Evolutionary conservation across 192 early-diverging fungal genomes (phyloP).

Genomic region (Dimargaris xerosporica): DNA sequence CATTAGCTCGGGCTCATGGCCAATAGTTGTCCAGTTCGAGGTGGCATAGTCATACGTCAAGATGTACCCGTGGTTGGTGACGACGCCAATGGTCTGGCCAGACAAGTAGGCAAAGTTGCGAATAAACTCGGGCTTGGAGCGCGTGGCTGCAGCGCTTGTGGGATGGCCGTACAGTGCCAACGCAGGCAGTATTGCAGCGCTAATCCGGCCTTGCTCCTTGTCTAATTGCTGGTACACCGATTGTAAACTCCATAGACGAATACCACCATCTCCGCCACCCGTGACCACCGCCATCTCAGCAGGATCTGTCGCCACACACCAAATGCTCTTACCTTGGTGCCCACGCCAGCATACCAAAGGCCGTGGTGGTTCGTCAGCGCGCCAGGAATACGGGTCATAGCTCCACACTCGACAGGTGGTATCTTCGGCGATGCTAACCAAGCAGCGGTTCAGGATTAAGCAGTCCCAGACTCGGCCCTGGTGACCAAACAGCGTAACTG

Average conservation of each 20-base stretch:
- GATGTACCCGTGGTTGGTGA: constrained; percentile 30
- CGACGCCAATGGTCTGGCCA: constrained; percentile 16
- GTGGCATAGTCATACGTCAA: constrained; percentile 1
- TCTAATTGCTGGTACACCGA: not conserved
- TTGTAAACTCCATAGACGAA: constrained; percentile 52
- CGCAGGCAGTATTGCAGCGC: constrained; percentile 11
- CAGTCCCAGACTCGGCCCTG: constrained; percentile 68
- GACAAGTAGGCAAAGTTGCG: constrained; percentile 31
- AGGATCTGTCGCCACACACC: constrained; percentile 54
- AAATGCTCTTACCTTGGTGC: constrained; percentile 65
- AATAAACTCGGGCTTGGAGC: constrained; percentile 18
- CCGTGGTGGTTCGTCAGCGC: constrained; percentile 26
- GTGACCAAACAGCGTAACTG: constrained; percentile 49
- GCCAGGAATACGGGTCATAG: constrained; percentile 16
- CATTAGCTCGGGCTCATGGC: constrained; percentile 1
- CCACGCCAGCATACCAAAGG: constrained; percentile 56
- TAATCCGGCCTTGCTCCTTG: constrained; percentile 21
- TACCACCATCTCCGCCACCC: constrained; percentile 68
- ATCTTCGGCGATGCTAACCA: constrained; percentile 65
- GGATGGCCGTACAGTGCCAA: constrained; percentile 14
- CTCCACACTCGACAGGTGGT: constrained; percentile 68
- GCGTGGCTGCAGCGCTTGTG: not conserved
- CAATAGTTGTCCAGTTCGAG: not conserved
- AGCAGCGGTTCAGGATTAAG: constrained; percentile 31
- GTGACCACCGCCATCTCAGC: constrained; percentile 37